Conservation (phyloP, 352 stramenopile species). For the Phytophthora hibernalis region DNA sequence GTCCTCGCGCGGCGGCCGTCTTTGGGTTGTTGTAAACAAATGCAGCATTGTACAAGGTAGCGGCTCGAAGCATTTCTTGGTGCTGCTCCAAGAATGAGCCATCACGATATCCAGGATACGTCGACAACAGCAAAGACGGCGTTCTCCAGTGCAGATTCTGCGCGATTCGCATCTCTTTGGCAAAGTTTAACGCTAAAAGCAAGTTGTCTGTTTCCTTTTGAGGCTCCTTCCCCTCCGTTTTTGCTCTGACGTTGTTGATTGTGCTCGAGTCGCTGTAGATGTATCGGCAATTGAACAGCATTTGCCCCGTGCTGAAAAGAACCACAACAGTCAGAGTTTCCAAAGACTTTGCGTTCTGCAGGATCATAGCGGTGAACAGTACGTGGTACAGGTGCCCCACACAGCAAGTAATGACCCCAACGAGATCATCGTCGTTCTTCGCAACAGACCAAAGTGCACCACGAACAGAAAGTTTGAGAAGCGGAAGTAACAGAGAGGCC, state of each 20-base stretch:
- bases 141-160: slow-evolving; percentile 31
- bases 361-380: slow-evolving; percentile 47
- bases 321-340: slow-evolving; percentile 37
- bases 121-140: slow-evolving; percentile 34
- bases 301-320: slow-evolving; percentile 37
- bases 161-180: slow-evolving; percentile 24
- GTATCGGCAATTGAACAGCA: slow-evolving; percentile 37
- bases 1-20: not conserved
- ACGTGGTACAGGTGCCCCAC: slow-evolving; percentile 52
- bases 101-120: slow-evolving; percentile 31
- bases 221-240: not conserved
- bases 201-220: slow-evolving; percentile 1
- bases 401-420: slow-evolving; percentile 37
- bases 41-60: slow-evolving; percentile 10
- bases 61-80: slow-evolving; percentile 23
- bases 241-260: slow-evolving; percentile 11
- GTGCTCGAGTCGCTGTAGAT: slow-evolving; percentile 16
- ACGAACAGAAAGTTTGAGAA: slow-evolving; percentile 45
- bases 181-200: slow-evolving; percentile 4
- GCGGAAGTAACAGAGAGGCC: slow-evolving; percentile 42
- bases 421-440: slow-evolving; percentile 38
- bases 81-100: slow-evolving; percentile 22
- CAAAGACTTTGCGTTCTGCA: slow-evolving; percentile 53
- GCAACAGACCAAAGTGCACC: slow-evolving; percentile 27
- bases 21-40: slow-evolving; percentile 20